These are phyloP conservation scores for Trichoderma arundinaceum DNA, from an alignment of 2,329 filamentous ascomycete genomes.

Conservation along the genomic window DNA sequence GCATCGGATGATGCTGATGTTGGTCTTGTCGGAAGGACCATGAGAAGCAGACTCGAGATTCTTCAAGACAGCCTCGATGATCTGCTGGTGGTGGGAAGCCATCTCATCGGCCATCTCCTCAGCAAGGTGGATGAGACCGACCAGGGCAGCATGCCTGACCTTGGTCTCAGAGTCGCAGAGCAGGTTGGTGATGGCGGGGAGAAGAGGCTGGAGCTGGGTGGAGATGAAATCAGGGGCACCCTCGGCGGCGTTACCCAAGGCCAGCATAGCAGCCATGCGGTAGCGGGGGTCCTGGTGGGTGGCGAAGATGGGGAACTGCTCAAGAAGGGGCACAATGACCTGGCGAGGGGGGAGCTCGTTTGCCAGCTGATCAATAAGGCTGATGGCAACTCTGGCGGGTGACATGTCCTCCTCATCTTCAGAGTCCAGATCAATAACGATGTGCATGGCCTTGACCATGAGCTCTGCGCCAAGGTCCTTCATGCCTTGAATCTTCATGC, in stretches of 20 bases:
- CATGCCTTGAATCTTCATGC: slow-evolving; percentile 93
- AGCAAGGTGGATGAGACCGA: slow-evolving; percentile 86
- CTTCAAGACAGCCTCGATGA: slow-evolving; percentile 84
- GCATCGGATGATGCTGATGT: slow-evolving; percentile 83
- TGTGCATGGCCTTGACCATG: slow-evolving; percentile 85
- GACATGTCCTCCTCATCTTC: slow-evolving; percentile 79
- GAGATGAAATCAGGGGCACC: slow-evolving; percentile 97
- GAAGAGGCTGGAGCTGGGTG: slow-evolving; percentile 84
- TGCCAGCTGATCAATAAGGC: slow-evolving; percentile 86
- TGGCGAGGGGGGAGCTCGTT: slow-evolving; percentile 89
- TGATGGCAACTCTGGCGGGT: slow-evolving; percentile 82
- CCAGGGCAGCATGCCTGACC: slow-evolving; percentile 85
- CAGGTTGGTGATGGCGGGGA: slow-evolving; percentile 82
- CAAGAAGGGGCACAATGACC: slow-evolving; percentile 89
- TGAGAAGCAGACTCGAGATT: slow-evolving; percentile 84
- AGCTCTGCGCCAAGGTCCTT: slow-evolving; percentile 82
- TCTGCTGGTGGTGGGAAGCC: slow-evolving; percentile 78
- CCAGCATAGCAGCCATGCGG: slow-evolving; percentile 88
- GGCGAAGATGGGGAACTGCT: slow-evolving; percentile 83
- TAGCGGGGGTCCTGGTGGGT: slow-evolving; percentile 74
- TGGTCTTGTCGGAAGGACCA: slow-evolving; percentile 72
- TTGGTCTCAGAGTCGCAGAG: slow-evolving; percentile 82
- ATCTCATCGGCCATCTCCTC: slow-evolving; percentile 94
- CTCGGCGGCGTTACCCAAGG: slow-evolving; percentile 92
- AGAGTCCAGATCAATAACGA: slow-evolving; percentile 86